Evolutionary conservation across 2,329 filamentous ascomycete genomes (phyloP), one percentile per base, ranked within the genome.

Genomic region (Capronia coronata): DNA sequence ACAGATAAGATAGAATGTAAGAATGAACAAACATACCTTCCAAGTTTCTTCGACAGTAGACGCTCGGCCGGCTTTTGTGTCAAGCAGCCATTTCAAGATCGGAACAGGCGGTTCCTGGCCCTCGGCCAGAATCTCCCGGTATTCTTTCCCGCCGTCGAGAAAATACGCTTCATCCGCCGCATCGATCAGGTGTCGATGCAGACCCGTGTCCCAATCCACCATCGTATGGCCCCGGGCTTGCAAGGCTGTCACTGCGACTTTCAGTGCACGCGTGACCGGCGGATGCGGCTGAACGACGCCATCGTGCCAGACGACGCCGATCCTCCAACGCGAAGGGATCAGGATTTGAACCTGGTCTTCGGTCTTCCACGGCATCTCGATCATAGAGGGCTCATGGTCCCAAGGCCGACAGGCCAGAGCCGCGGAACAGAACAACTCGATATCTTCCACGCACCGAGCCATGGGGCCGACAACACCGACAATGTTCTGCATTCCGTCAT

Each of bases 301-400:
- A 61, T 86, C 84, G 63, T 82, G 70, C 74, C 76, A 80, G 64
- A 86, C 71, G 21, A 86, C 75, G 2, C 70, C 83, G 48, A 87
- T 68, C 34, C 69, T 75, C 16, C 85, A 63, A 22, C 45, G 48
- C 11, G 25, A 63, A 63, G 4, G 51, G 3, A 37, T 40, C 13
- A 29, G 7, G 7, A 47, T 13, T n/a, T n/a, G n/a, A n/a, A 19
- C 42, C 27, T 19, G 34, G n/a, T n/a, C n/a, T n/a, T n/a, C n/a
- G n/a, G n/a, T 43, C 27, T 47, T 51, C 77, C 77, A 81, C 0
- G 75, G 73, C 2, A 79, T 71, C 1, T 74, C 75, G 18, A 55
- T 59, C 37, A 76, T 68, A 23, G 71, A 71, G 0, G 76, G 75
- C 46, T 81, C 78, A 19, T 67, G 59, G 1, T 68, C 62, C 76